phyloP scores from a whole-genome alignment of 164 flowering plant genomes.

The Magnolia officinalis region DNA sequence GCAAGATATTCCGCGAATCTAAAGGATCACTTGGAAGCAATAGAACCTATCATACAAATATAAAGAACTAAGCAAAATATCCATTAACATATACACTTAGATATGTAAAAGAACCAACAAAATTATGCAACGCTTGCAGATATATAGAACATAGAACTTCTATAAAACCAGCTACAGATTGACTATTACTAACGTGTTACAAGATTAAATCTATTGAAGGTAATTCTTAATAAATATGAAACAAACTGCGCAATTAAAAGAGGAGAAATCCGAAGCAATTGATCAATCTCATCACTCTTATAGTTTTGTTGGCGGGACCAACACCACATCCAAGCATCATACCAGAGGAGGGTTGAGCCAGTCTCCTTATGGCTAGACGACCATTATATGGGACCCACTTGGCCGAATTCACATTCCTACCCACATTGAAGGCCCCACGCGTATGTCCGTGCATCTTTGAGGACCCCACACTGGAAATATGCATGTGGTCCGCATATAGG shows the following conservation, averaged over 20 bases:
- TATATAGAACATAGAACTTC: not conserved
- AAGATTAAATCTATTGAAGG: not conserved
- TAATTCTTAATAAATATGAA: too few relatives aligned
- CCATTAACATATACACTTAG: not conserved
- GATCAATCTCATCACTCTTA: not conserved
- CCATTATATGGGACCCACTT: too few relatives aligned
- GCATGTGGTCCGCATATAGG: too few relatives aligned
- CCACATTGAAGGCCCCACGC: too few relatives aligned
- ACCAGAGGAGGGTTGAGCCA: too few relatives aligned
- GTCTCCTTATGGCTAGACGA: too few relatives aligned
- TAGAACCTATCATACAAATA: constrained; percentile 41
- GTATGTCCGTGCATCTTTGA: too few relatives aligned
- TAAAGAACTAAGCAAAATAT: constrained; percentile 6
- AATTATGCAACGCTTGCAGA: not conserved
- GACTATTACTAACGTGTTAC: not conserved
- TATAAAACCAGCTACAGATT: not conserved
- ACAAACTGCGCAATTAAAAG: too few relatives aligned
- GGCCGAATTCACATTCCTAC: too few relatives aligned
- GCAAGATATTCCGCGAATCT: constrained; percentile 86
- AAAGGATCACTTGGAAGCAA: constrained; percentile 94
- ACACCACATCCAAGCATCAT: not conserved
- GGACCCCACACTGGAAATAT: too few relatives aligned
- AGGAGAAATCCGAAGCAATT: too few relatives aligned
- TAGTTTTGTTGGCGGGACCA: not conserved
- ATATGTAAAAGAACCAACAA: not conserved